phyloP scores from a whole-genome alignment of 768 basidiomycete species.

The Termitomyces sp. region DNA sequence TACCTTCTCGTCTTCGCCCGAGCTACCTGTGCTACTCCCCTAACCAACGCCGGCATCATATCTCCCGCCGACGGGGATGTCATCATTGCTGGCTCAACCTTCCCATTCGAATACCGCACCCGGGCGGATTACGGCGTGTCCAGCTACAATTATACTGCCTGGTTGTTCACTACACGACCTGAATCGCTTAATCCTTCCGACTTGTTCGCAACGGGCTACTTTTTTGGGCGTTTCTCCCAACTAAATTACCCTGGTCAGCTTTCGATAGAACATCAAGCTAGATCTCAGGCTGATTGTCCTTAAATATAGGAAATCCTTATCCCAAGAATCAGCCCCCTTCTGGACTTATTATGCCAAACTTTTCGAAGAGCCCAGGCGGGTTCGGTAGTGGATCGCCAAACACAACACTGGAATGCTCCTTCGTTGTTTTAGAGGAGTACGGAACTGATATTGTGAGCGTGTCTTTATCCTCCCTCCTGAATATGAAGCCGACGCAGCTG shows the following conservation, averaged over 20 bases:
- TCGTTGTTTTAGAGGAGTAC: slow-evolving; percentile 45
- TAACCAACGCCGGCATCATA: slow-evolving; percentile 15
- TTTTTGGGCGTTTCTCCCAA: slow-evolving; percentile 43
- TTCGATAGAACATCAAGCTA: background rate
- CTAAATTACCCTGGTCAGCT: slow-evolving; percentile 42
- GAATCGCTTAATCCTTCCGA: slow-evolving; percentile 23
- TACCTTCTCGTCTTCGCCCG: background rate
- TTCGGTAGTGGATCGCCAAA: slow-evolving; percentile 32
- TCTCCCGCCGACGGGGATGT: slow-evolving; percentile 27
- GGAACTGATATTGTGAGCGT: slow-evolving; percentile 32
- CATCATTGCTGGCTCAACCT: slow-evolving; percentile 38
- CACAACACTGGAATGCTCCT: slow-evolving; percentile 31
- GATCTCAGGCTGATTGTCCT: background rate
- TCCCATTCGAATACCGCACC: slow-evolving; percentile 38
- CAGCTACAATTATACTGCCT: slow-evolving; percentile 41
- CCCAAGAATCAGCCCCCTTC: slow-evolving; percentile 37
- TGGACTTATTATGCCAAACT: slow-evolving; percentile 44
- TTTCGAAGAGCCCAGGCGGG: slow-evolving; percentile 37
- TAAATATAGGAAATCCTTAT: slow-evolving; percentile 36
- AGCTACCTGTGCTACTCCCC: background rate
- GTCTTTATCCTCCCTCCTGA: background rate
- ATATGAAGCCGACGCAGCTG: background rate
- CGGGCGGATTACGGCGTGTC: slow-evolving; percentile 42
- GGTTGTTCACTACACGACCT: slow-evolving; percentile 34
- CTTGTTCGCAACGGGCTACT: slow-evolving; percentile 37